Evolutionary conservation across 139 green algal genomes (phyloP).

Genomic region (Coccomyxa sp.): DNA sequence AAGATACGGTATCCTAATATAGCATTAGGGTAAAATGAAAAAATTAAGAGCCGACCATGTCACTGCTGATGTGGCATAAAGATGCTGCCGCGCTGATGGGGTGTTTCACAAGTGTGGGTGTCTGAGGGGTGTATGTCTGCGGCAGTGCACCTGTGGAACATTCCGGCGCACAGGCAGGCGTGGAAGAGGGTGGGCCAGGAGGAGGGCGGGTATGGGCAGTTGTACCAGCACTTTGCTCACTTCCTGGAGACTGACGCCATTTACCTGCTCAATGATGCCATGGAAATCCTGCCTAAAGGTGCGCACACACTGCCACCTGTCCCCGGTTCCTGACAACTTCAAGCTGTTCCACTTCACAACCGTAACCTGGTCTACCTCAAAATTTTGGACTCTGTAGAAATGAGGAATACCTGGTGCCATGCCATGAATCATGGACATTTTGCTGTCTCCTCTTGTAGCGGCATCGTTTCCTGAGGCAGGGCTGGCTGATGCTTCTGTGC

Average conservation of each 20-base stretch:
- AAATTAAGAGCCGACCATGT: too few relatives aligned
- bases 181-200: slow-evolving; percentile 27
- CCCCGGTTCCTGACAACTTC: neutral
- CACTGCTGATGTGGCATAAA: too few relatives aligned
- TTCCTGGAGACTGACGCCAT: slow-evolving; percentile 92
- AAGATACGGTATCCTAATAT: too few relatives aligned
- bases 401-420: too few relatives aligned
- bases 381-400: neutral
- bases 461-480: too few relatives aligned
- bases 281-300: slow-evolving; percentile 76
- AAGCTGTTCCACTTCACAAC: neutral
- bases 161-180: slow-evolving; percentile 47
- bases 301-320: neutral
- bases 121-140: too few relatives aligned
- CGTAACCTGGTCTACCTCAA: neutral
- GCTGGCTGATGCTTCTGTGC: neutral
- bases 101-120: too few relatives aligned
- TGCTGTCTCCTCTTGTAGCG: too few relatives aligned
- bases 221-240: slow-evolving; percentile 77
- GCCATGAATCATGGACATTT: too few relatives aligned
- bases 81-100: too few relatives aligned
- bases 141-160: slow-evolving; percentile 74
- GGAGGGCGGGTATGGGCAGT: slow-evolving; percentile 2
- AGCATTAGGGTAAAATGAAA: too few relatives aligned
- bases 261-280: slow-evolving; percentile 84